These are phyloP conservation scores for Tulasnella sp. DNA, from an alignment of 768 basidiomycete species.

Conservation along the genomic window DNA sequence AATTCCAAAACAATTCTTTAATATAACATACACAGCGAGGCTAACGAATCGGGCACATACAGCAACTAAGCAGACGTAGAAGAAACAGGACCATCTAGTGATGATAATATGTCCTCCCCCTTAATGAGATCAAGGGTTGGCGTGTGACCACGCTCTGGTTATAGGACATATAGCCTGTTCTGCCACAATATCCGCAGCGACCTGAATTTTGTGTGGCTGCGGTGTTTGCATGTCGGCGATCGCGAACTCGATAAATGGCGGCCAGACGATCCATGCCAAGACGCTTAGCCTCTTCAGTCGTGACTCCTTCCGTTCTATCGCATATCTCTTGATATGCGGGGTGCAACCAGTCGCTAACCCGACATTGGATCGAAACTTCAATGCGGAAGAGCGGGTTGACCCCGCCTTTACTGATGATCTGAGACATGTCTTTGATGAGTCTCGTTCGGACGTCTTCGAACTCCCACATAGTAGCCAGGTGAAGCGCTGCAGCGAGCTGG, in stretches of 20 bases:
- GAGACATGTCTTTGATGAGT: neutral
- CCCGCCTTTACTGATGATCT: neutral
- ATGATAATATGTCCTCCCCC: neutral
- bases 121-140: neutral
- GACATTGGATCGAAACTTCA: neutral
- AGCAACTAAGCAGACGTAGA: neutral
- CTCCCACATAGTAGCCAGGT: conserved; percentile 25
- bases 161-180: too few relatives aligned
- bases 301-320: neutral
- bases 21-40: neutral
- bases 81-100: neutral
- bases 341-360: neutral
- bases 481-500: neutral
- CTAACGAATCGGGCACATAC: neutral
- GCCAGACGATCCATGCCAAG: conserved; percentile 3
- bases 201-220: too few relatives aligned
- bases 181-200: too few relatives aligned
- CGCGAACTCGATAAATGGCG: neutral
- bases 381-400: neutral
- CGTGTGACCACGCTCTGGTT: too few relatives aligned
- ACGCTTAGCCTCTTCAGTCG: neutral
- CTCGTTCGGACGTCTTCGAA: neutral
- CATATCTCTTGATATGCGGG: neutral
- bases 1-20: too few relatives aligned
- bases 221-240: neutral